Evolutionary conservation across 2,329 filamentous ascomycete species (phyloP).

Genomic region (Fusarium torreyae): DNA sequence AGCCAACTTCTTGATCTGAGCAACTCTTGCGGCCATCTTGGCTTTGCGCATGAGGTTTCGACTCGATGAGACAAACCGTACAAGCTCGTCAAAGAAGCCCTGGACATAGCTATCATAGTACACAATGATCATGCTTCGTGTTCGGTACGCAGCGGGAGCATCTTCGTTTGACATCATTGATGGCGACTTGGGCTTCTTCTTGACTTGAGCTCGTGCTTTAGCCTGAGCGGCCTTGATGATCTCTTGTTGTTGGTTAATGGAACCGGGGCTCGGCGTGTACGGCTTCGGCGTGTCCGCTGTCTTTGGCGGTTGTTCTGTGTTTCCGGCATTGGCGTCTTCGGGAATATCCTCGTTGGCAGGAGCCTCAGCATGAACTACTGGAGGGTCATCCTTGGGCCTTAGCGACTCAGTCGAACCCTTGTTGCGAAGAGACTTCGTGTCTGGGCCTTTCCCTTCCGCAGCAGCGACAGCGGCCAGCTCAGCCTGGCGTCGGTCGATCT

Average conservation of each 20-base stretch:
- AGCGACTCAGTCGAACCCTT: conserved; percentile 69
- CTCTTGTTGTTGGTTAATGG: conserved; percentile 59
- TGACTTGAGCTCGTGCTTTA: conserved; percentile 63
- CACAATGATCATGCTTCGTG: conserved; percentile 85
- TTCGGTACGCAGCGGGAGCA: conserved; percentile 72
- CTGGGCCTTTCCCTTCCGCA: conserved; percentile 46
- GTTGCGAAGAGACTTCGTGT: conserved; percentile 63
- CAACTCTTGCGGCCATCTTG: conserved; percentile 85
- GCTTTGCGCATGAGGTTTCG: conserved; percentile 89
- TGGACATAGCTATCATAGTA: conserved; percentile 94
- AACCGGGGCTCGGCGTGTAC: conserved; percentile 43
- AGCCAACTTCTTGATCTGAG: conserved; percentile 72
- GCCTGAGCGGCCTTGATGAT: conserved; percentile 60
- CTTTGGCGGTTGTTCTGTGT: conserved; percentile 31
- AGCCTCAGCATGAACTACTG: conserved; percentile 37
- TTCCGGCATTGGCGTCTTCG: conserved; percentile 37
- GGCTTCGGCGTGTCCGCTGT: conserved; percentile 50
- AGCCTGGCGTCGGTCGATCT: conserved; percentile 73
- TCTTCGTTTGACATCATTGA: conserved; percentile 68
- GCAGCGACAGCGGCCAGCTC: conserved; percentile 68
- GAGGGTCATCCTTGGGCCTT: conserved; percentile 62
- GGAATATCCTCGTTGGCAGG: conserved; percentile 32
- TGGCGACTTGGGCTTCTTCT: conserved; percentile 66
- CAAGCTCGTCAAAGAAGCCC: conserved; percentile 84
- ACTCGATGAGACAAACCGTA: conserved; percentile 84